These are phyloP conservation scores for Hymenoscyphus fructigenus DNA, from an alignment of 2,329 filamentous ascomycete species.

Conservation along the genomic window DNA sequence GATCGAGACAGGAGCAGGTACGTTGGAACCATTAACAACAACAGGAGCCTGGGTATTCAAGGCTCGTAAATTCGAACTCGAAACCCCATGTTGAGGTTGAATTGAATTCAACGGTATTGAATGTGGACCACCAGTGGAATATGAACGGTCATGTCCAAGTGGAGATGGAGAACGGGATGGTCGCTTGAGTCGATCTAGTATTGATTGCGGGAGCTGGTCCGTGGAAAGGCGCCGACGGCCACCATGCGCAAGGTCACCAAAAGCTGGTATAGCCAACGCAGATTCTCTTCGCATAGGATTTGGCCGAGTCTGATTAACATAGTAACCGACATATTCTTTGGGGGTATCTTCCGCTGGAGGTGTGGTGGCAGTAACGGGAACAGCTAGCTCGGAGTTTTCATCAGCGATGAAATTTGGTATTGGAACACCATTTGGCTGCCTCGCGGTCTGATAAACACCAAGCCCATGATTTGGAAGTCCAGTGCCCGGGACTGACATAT, in stretches of 20 bases:
- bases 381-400: conserved; percentile 38
- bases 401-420: conserved; percentile 58
- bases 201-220: conserved; percentile 37
- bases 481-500: conserved; percentile 39
- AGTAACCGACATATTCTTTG: conserved; percentile 38
- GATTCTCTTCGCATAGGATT: conserved; percentile 25
- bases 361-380: conserved; percentile 23
- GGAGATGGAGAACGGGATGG: conserved; percentile 38
- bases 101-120: conserved; percentile 27
- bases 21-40: conserved; percentile 36
- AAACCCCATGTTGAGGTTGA: conserved; percentile 28
- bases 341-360: conserved; percentile 30
- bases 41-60: conserved; percentile 32
- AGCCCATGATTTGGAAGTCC: conserved; percentile 41
- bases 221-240: conserved; percentile 33
- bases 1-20: conserved; percentile 29
- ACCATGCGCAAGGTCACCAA: conserved; percentile 32
- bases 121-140: conserved; percentile 28
- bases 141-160: conserved; percentile 36
- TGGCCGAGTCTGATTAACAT: conserved; percentile 31
- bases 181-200: conserved; percentile 34
- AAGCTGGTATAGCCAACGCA: conserved; percentile 32
- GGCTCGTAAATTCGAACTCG: conserved; percentile 30
- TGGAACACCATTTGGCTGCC: conserved; percentile 46
- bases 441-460: conserved; percentile 30